Evolutionary conservation across 2,329 filamentous ascomycete genomes (phyloP), one percentile per base, ranked within the genome.

Genomic region (Parascedosporium putredinis): DNA sequence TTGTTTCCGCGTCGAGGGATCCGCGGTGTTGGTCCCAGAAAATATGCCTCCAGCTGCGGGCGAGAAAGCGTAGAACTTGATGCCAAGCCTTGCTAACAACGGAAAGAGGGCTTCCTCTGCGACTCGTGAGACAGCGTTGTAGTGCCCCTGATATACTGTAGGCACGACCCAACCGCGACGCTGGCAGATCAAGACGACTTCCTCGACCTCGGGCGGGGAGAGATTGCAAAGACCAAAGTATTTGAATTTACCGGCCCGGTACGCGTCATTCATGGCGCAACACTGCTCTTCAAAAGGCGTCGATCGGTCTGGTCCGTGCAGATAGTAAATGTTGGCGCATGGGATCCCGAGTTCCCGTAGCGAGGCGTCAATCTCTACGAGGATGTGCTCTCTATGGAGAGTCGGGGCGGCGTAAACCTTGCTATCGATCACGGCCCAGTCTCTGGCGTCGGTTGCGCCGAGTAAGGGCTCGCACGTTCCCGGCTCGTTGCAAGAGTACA

Each of bases 151-250:
- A 52, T 72, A 75, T 3, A 72, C 67, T 4, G 58, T 62, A 0
- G 73, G 73, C 50, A 63, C 64, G 12, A 70, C 61, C 23, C 58
- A 73, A 1, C 64, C 64, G 3, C 65, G 58, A 16, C 65, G 52
- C 33, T 69, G 62, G 54, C 72, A 75, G 10, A 74, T 65, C 8
- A 63, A 58, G 29, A 70, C 49, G 3, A 75, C 61, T 42, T 64
- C 50, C 46, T 68, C 61, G 0, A 76, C 71, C 52, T 76, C 69
- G 2, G 62, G 62, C 1, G 66, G 65, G 0, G 61, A 60, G 54
- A 67, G 74, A 54, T 74, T 76, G 8, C 65, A 71, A 3, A 76
- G 51, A 0, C 72, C 73, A 51, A 73, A 73, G 0, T 62, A 53
- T 55, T 67, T 64, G 54, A 74, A 69, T 51, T 70, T 69, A 20